Conservation (phyloP, 441 rosid genomes). For the Euphorbia corollata region DNA sequence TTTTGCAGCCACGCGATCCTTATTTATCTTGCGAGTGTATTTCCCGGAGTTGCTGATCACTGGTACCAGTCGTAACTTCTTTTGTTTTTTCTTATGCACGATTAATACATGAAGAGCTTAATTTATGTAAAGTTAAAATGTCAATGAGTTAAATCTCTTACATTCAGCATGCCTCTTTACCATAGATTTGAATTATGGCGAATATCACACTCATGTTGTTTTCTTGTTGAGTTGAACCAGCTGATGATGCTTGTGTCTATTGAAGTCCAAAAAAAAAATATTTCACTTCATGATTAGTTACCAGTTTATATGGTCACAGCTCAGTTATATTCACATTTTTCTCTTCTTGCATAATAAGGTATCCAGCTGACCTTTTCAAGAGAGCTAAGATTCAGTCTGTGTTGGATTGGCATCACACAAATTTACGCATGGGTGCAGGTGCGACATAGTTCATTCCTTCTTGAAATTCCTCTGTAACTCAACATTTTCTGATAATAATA, state of each 20-base stretch:
- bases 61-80: slow-evolving; percentile 42
- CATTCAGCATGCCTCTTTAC: too few relatives aligned
- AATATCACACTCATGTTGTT: background rate
- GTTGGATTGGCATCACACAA: slow-evolving; percentile 90
- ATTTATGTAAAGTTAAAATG: background rate
- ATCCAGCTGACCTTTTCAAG: slow-evolving; percentile 70
- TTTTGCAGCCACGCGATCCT: slow-evolving; percentile 75
- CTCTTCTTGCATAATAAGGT: slow-evolving; percentile 36
- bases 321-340: slow-evolving; percentile 10
- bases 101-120: background rate
- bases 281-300: background rate
- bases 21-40: slow-evolving; percentile 59
- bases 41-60: slow-evolving; percentile 79
- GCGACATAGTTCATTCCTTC: slow-evolving; percentile 8
- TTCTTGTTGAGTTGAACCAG: background rate
- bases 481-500: background rate
- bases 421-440: slow-evolving; percentile 78
- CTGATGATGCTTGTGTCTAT: too few relatives aligned
- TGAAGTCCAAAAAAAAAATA: background rate
- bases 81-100: background rate
- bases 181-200: too few relatives aligned
- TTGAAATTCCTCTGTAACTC: background rate
- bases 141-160: background rate
- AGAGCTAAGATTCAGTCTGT: slow-evolving; percentile 80
- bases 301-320: background rate